Base-by-base conservation (phyloP, 306 rosid genomes). In the Oxytropis ochrocephala region DNA sequence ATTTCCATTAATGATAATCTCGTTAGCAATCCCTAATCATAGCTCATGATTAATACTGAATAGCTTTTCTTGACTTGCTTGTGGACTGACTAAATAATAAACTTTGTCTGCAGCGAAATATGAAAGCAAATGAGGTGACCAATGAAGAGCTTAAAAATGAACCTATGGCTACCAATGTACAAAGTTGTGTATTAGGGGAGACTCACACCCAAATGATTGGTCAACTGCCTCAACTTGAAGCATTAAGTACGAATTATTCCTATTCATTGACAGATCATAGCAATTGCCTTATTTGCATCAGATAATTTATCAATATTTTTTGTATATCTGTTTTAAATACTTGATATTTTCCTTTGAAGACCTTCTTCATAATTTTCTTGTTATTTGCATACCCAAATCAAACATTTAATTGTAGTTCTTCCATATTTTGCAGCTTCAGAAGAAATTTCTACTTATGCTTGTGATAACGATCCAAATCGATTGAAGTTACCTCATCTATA, bases 191-290 rank as follows among this genome's bases (percentile, higher is more conserved):
- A 54, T 38, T 77, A 18, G 75, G 76, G 69, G 96, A 79, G 66
- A 76, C 51, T 60, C 85, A 76, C 41, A 43, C 64, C 47, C 76
- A 73, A 75, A 82, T 73, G 73, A 73, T 48, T 76, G 82, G 84
- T 79, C 92, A 78, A 60, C 79, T 85, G 75, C 96, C 97, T 67
- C 85, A 49, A 75, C n/a, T 85, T 19, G 86, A 82, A 62, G 53
- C 82, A 49, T 79, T 94, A 61, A 64, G 98, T 90, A 88, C 70
- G 88, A 14, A 32, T 65, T 55, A 56, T 60, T 47, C 24, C 19
- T 4, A 35, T 50, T 49, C 46, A 13, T 11, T 9, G 32, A 13
- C 32, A 39, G 70, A 59, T 64, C 53, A 39, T 47, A 72, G 13
- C 51, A 72, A 19, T 47, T 39, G 10, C n/a, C 11, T 52, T 44